These are phyloP conservation scores for Thermothielavioides terrestris DNA, from an alignment of 495 filamentous ascomycete species.

Conservation along the genomic window DNA sequence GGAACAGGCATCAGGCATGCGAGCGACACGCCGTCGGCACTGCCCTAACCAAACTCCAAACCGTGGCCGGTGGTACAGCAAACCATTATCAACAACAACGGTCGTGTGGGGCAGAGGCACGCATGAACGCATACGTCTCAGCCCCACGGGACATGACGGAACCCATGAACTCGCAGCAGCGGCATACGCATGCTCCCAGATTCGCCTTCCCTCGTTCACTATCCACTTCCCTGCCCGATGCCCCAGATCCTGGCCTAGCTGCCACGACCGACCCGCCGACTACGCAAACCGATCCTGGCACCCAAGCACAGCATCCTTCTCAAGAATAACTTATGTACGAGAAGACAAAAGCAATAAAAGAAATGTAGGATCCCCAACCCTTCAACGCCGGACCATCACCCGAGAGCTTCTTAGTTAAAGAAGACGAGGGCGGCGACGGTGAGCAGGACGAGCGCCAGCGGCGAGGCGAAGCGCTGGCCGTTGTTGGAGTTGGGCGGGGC, in stretches of 20 bases:
- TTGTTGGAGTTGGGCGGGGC: slow-evolving; percentile 20
- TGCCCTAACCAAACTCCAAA: background rate
- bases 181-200: background rate
- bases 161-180: background rate
- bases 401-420: slow-evolving; percentile 26
- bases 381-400: slow-evolving; percentile 3
- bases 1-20: background rate
- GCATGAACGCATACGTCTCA: background rate
- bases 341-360: slow-evolving; percentile 7
- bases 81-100: background rate
- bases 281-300: background rate
- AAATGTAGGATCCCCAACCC: background rate
- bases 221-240: background rate
- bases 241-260: background rate
- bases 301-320: slow-evolving; percentile 5
- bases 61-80: background rate
- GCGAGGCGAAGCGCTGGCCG: slow-evolving; percentile 27
- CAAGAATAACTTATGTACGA: slow-evolving; percentile 14
- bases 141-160: background rate
- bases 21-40: background rate
- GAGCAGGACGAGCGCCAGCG: slow-evolving; percentile 29
- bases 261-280: background rate
- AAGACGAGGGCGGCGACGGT: slow-evolving; percentile 28
- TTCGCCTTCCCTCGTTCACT: background rate
- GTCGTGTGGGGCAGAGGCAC: background rate